Evolutionary conservation across 2,329 filamentous ascomycete genomes (phyloP), one percentile per base, ranked within the genome.

Genomic region (Akanthomyces lecanii): DNA sequence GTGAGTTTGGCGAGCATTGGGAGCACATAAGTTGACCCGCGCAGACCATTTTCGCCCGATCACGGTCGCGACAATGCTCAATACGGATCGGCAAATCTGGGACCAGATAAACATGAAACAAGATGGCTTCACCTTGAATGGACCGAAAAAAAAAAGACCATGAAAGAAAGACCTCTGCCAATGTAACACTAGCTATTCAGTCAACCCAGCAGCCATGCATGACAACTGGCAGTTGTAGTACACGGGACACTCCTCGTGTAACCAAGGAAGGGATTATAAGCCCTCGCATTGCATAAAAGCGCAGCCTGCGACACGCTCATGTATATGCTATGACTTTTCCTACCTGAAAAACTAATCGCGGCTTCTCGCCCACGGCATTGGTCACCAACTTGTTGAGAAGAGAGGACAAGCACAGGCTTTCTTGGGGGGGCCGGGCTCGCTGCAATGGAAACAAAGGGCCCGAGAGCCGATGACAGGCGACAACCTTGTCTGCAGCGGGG

Each of bases 221-320:
- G 45, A 25, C 12, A 14, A 16, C 25, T 55, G 53, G 23, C 38
- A 42, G 52, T 36, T 2, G 38, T 52, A 25, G 21, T n/a, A 42
- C 36, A 42, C 23, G 52, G 36, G 52, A 44, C 16, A 21, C 14
- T 42, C 7, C 10, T 55, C 2, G 48, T 18, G 52, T 12, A 23
- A 7, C 33, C 33, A 11, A 23, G 18, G 38, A 38, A 6, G 52
- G 14, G 21, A 38, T 38, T 12, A 2, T 36, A 52, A 52, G 30
- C 11, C 38, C 38, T 23, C 16, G 48, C 52, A 44, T 55, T 14
- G 16, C 45, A 45, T 21, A 21, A 33, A 55, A 55, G 52, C 52
- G 38, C 23, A 55, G 52, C 52, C 52, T 55, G 53, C 53, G 53
- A 55, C 53, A 44, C 12, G 53, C 50, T 36, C 30, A 18, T 52